Evolutionary conservation across 495 filamentous ascomycete species (phyloP), one percentile per base, ranked within the genome.

Genomic region (Penicillium bialowiezense): DNA sequence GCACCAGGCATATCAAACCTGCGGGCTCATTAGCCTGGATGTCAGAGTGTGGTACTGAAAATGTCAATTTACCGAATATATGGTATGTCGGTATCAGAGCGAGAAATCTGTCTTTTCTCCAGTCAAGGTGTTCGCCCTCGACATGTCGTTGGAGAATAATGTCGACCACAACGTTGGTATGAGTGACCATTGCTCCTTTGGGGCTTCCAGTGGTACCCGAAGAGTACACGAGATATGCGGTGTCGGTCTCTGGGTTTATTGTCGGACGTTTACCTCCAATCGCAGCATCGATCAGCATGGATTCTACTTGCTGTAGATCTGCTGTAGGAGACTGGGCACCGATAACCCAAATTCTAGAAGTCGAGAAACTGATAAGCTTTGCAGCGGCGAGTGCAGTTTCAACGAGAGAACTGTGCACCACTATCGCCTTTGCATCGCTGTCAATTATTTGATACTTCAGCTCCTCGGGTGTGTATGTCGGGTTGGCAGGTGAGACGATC

Each of bases 201-300:
- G 90, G 89, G 43, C 86, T 65, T 3, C 91, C 91, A 0, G 90
- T 95, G 0, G 91, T 95, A 13, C 90, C 91, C 18, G 83, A 88
- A 29, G 79, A 85, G 63, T 95, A 96, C 41, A 87, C 86, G 44
- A 89, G 67, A 72, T 32, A 90, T 76, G 78, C 56, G 15, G 73
- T 58, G 40, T 76, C 72, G 14, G 61, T 65, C 17, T 56, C 58
- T 0, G 73, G 64, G 12, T 66, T 44, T 50, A 56, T 57, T 58
- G 37, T 39, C 5, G 23, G 23, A 26, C 23, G 23, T 26, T 3
- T n/a, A n/a, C n/a, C n/a, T n/a, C n/a, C n/a, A n/a, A n/a, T n/a
- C n/a, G n/a, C n/a, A 26, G 23, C 23, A 26, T 26, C 23, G 23
- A 26, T 26, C n/a, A 26, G 23, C 23, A 26, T 26, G 4, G 23